Conservation (phyloP, 495 filamentous ascomycete genomes). For the Endocarpon pusillum region DNA sequence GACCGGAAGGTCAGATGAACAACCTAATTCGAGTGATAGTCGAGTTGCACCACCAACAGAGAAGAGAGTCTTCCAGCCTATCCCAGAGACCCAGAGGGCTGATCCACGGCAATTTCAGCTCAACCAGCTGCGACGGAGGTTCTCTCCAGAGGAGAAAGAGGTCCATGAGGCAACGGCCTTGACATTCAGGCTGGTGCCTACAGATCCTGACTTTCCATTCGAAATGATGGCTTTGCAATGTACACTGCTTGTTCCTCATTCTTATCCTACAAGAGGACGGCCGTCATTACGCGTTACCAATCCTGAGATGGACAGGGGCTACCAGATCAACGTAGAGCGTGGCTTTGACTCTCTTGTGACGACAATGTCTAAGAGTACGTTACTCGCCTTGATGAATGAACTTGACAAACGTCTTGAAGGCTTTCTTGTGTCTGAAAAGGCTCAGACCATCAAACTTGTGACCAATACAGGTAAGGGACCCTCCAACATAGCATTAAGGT, state of each 20-base stretch:
- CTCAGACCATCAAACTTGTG: slow-evolving; percentile 62
- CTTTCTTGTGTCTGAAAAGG: slow-evolving; percentile 53
- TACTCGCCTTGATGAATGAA: slow-evolving; percentile 51
- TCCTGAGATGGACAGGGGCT: slow-evolving; percentile 61
- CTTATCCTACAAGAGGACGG: slow-evolving; percentile 35
- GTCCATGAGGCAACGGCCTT: slow-evolving; percentile 37
- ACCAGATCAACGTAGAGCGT: slow-evolving; percentile 61
- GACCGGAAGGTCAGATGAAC: slow-evolving; percentile 3
- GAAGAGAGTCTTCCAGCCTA: slow-evolving; percentile 37
- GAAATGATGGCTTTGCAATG: slow-evolving; percentile 58
- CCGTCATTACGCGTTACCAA: slow-evolving; percentile 54
- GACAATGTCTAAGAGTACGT: slow-evolving; percentile 35
- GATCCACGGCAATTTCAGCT: slow-evolving; percentile 65
- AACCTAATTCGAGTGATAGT: slow-evolving; percentile 4
- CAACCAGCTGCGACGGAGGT: slow-evolving; percentile 57
- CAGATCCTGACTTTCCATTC: slow-evolving; percentile 80
- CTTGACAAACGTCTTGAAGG: slow-evolving; percentile 61
- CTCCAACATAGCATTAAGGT: neutral
- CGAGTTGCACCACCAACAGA: slow-evolving; percentile 4
- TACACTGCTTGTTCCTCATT: slow-evolving; percentile 45
- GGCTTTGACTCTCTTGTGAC: slow-evolving; percentile 55
- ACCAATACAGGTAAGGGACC: slow-evolving; percentile 30
- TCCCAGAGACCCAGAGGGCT: slow-evolving; percentile 43
- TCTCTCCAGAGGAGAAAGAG: slow-evolving; percentile 39
- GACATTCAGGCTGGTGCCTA: slow-evolving; percentile 49